Evolutionary conservation across 768 basidiomycete species (phyloP).

Genomic region (Agrocybe praecox): DNA sequence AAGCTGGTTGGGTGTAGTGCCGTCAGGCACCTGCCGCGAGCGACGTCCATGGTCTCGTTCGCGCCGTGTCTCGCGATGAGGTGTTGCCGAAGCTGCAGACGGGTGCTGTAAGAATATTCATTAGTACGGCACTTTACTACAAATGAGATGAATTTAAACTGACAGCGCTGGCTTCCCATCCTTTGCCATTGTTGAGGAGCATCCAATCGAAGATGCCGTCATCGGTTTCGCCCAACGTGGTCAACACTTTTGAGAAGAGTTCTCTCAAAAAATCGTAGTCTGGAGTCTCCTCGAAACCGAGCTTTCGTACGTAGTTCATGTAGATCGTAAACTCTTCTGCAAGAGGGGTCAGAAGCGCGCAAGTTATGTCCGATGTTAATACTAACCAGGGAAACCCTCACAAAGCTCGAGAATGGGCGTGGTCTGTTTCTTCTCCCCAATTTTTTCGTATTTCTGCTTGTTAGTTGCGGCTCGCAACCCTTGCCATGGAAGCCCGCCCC

Average conservation of each 20-base stretch:
- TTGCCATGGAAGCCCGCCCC: constrained; percentile 97
- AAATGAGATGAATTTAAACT: constrained; percentile 29
- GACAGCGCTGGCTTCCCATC: constrained; percentile 91
- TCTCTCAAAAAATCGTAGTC: constrained; percentile 99
- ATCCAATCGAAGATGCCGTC: constrained; percentile 98
- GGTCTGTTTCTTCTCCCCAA: constrained; percentile 98
- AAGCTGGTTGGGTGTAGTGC: constrained; percentile 57
- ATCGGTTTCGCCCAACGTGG: constrained; percentile 84
- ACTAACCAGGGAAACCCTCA: constrained; percentile 93
- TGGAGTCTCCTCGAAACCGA: constrained; percentile 96
- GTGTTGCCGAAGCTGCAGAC: constrained; percentile 51
- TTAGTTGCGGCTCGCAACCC: constrained; percentile 97
- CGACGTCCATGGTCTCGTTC: constrained; percentile 58
- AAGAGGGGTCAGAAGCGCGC: not conserved
- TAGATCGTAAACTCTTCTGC: constrained; percentile 98
- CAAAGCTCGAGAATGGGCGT: constrained; percentile 91
- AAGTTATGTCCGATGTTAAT: not conserved
- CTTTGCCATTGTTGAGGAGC: constrained; percentile 90
- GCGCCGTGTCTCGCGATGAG: constrained; percentile 57
- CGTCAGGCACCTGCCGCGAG: constrained; percentile 60
- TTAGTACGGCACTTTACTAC: not conserved
- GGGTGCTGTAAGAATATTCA: constrained; percentile 44
- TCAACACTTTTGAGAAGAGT: constrained; percentile 89
- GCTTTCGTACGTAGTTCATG: constrained; percentile 98
- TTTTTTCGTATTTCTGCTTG: constrained; percentile 99